Evolutionary conservation across 768 basidiomycete genomes (phyloP).

Genomic region (Hypholoma fasciculare): DNA sequence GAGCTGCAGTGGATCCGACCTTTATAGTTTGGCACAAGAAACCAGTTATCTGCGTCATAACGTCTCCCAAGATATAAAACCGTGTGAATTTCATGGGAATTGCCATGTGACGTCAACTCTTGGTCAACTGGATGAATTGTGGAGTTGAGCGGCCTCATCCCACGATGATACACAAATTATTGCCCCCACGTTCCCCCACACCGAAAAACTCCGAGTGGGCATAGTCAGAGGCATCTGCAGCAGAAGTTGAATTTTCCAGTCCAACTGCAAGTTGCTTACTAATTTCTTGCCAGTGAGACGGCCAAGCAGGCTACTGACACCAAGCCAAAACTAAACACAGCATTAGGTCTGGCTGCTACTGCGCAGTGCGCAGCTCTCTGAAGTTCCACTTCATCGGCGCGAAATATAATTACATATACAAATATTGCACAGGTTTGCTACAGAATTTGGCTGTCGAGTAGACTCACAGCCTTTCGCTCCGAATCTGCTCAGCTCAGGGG

Average conservation of each 20-base stretch:
- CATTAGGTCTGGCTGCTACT: no score
- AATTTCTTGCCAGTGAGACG: no score
- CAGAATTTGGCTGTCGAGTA: neutral
- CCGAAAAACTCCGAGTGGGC: neutral
- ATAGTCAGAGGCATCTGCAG: no score
- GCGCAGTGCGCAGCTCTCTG: neutral
- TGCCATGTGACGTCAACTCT: neutral
- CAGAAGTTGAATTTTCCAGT: no score
- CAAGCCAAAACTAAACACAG: no score
- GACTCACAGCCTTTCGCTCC: neutral
- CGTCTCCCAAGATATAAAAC: neutral
- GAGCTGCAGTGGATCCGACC: neutral
- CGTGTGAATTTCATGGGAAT: conserved; percentile 11
- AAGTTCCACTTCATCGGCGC: neutral
- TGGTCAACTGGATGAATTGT: neutral
- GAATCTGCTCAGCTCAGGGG: conserved; percentile 6
- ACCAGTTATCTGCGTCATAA: conserved; percentile 11
- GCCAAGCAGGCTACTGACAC: no score
- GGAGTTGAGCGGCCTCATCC: neutral
- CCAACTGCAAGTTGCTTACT: no score
- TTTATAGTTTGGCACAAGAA: conserved; percentile 10
- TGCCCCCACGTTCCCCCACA: neutral
- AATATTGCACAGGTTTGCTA: neutral
- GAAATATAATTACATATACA: neutral
- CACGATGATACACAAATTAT: neutral